A percentile compares a stretch with the other conserved stretches of the same genome.
Evolutionary conservation across 2,329 filamentous ascomycete species (phyloP).

Genomic region (Trichoderma simmonsii): DNA sequence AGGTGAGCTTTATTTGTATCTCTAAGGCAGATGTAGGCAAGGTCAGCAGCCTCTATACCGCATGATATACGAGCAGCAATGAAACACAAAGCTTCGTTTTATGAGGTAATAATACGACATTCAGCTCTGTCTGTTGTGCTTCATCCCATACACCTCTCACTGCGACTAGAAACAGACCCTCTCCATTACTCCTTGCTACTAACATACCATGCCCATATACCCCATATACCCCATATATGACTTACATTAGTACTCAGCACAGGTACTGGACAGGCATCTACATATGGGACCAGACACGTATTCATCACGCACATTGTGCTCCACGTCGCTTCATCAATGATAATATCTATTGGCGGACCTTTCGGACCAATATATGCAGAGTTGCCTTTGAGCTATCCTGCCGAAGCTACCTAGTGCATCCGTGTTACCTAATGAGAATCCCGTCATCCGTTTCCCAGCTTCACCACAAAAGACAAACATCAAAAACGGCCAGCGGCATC

Average conservation of each 20-base stretch:
- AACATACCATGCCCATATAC: not conserved
- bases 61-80: not conserved
- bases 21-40: not conserved
- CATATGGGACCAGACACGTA: not conserved
- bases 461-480: not conserved
- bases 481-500: not conserved
- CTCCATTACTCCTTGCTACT: not conserved
- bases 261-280: not conserved
- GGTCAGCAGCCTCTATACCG: not conserved
- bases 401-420: slow-evolving; percentile 8
- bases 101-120: not conserved
- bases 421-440: slow-evolving; percentile 18
- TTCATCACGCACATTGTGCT: not conserved
- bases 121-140: not conserved
- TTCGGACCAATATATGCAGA: slow-evolving; percentile 2
- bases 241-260: not conserved
- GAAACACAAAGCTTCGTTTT: not conserved
- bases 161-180: not conserved
- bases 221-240: not conserved
- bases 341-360: not conserved
- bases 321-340: slow-evolving; percentile 11
- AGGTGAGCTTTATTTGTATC: no score
- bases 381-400: slow-evolving; percentile 9
- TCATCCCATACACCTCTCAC: not conserved
- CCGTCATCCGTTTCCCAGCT: not conserved